Conservation (phyloP, 2,329 filamentous ascomycete species). For the Simplicillium aogashimaense region DNA sequence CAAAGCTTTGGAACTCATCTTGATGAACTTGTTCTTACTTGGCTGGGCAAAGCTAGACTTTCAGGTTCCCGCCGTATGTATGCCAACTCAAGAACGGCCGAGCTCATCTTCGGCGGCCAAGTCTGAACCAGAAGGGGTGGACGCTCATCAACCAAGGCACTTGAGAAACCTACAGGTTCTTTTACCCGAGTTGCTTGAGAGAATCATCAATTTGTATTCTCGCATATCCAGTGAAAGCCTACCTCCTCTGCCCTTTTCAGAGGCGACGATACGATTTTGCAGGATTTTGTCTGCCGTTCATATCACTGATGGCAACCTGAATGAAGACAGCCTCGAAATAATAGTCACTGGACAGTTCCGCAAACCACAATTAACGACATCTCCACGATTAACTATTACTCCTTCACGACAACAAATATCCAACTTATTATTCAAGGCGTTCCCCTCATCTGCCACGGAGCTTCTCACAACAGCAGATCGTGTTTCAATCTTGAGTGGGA, state of each 20-base stretch:
- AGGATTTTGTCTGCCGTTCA: constrained; percentile 61
- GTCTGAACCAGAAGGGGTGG: constrained; percentile 17
- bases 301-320: constrained; percentile 52
- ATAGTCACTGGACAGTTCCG: constrained; percentile 54
- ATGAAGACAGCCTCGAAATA: constrained; percentile 49
- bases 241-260: constrained; percentile 60
- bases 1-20: constrained; percentile 82
- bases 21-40: constrained; percentile 73
- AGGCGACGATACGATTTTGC: constrained; percentile 63
- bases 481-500: constrained; percentile 71
- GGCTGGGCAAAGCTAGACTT: constrained; percentile 82
- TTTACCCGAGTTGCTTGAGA: constrained; percentile 65
- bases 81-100: constrained; percentile 35
- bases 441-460: constrained; percentile 58
- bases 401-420: constrained; percentile 56
- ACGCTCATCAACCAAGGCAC: constrained; percentile 38
- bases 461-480: constrained; percentile 64
- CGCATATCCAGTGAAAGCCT: constrained; percentile 61
- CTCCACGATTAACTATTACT: constrained; percentile 43
- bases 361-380: constrained; percentile 36
- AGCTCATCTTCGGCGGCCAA: constrained; percentile 21
- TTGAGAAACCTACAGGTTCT: constrained; percentile 45
- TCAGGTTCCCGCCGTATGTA: constrained; percentile 52
- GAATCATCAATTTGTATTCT: constrained; percentile 64
- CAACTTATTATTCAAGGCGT: constrained; percentile 56